Evolutionary conservation across 495 filamentous ascomycete species (phyloP), one percentile per base, ranked within the genome.

Genomic region (Glutinoglossum americanum): DNA sequence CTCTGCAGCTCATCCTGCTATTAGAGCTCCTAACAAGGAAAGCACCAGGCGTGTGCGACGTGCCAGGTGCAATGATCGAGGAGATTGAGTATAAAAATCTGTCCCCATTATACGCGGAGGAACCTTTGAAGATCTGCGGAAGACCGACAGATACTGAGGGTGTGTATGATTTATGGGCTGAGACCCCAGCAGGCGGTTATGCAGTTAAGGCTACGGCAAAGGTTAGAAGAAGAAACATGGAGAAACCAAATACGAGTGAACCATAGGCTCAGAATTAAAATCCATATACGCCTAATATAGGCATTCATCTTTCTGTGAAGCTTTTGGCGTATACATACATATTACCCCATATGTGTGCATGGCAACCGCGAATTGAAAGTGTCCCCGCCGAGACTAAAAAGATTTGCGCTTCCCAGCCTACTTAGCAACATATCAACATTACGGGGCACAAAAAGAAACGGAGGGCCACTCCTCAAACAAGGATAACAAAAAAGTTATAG

Each of bases 71-170:
- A 41, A 56, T 64, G 19, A 67, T 84, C 26, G 67, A 64, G 58
- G 66, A 64, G 0, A 74, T 97, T 45, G 75, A 85, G 44, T 97
- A 96, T 64, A 77, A 75, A 30, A 94, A 94, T 64, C 60, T 94
- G n/a, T 78, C 83, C 19, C 87, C 90, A 47, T 68, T 97, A 17
- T 90, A 83, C 69, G 82, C 77, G 1, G 76, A 77, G 25, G 83
- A 93, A 65, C 58, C 61, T 23, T 60, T 73, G 49, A 64, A 60
- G 60, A 56, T 73, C 10, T 71, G 69, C 59, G 67, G 63, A 21
- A 59, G 61, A 45, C 55, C 60, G 58, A 33, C 45, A n/a, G 10
- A 23, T 5, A 13, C 56, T 33, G 15, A 49, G 27, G 56, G 56
- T 7, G 21, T 21, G 27, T 64, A 64, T 53, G 64, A 67, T 30